phyloP scores from a whole-genome alignment of 352 stramenopile genomes.

The Phytopythium kandeliae region DNA sequence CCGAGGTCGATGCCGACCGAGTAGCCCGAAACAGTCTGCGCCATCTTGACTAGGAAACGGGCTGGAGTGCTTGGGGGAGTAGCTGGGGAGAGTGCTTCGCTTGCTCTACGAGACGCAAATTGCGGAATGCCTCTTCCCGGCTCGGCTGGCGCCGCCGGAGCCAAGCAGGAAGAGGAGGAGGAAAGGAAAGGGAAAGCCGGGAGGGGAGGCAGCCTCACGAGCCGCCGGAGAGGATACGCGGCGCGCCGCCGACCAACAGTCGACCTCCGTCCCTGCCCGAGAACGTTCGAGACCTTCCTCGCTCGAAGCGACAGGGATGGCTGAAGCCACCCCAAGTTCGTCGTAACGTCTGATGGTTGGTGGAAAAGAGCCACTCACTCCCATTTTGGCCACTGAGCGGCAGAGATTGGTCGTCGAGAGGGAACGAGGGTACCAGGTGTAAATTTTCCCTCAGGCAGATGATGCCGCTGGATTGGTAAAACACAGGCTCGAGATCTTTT shows the following conservation, averaged over 20 bases:
- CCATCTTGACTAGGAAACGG: conserved; percentile 15
- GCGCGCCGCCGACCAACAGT: background rate
- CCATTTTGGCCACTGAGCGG: conserved; percentile 11
- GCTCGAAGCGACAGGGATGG: conserved; percentile 2
- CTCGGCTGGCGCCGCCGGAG: background rate
- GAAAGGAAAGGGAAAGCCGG: conserved; percentile 1
- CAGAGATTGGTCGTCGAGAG: too few species aligned
- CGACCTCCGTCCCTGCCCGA: background rate
- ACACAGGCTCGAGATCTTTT: conserved; percentile 6
- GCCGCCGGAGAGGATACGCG: background rate
- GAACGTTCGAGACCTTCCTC: conserved; percentile 8
- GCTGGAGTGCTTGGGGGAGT: conserved; percentile 1
- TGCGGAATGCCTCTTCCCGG: conserved; percentile 9
- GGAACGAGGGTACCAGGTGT: too few species aligned
- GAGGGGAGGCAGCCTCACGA: background rate
- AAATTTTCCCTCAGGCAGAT: too few species aligned
- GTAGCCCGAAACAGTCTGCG: conserved; percentile 14
- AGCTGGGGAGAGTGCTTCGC: conserved; percentile 7
- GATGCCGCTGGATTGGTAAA: background rate
- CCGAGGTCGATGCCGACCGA: conserved; percentile 87
- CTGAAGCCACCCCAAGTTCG: conserved; percentile 3
- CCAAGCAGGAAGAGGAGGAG: background rate
- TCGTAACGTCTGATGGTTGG: conserved; percentile 10
- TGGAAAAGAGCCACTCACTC: background rate
- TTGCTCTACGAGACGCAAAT: conserved; percentile 15